Percentiles rank a stretch among this genome's conserved stretches.
phyloP scores from a whole-genome alignment of 202 grass and related monocot genomes.

The Carex sylvatica region DNA sequence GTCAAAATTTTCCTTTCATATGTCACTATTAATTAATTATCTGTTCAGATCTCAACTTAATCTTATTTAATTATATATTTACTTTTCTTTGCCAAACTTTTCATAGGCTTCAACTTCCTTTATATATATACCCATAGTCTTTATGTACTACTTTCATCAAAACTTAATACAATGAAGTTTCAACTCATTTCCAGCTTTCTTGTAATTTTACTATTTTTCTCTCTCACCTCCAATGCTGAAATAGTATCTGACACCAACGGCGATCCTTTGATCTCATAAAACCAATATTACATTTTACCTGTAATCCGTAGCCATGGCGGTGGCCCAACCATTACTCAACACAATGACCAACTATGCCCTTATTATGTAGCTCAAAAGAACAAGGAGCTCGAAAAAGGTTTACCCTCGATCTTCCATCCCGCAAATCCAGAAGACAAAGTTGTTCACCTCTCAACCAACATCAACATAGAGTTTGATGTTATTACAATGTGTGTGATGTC shows the following conservation, averaged over 20 bases:
- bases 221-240: conserved; percentile 12
- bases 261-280: conserved; percentile 30
- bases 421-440: neutral
- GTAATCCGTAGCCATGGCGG: conserved; percentile 30
- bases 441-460: conserved; percentile 42
- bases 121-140: neutral
- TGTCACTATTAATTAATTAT: too few relatives aligned
- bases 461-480: conserved; percentile 46
- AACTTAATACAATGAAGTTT: neutral
- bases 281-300: conserved; percentile 56
- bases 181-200: conserved; percentile 16
- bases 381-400: conserved; percentile 13
- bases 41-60: neutral
- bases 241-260: conserved; percentile 50
- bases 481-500: conserved; percentile 48
- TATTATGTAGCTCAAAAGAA: conserved; percentile 49
- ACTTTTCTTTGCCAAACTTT: too few relatives aligned
- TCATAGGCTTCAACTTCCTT: neutral
- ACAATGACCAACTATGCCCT: conserved; percentile 31
- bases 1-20: neutral
- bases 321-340: conserved; percentile 38
- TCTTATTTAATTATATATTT: neutral
- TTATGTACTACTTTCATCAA: neutral
- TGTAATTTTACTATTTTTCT: conserved; percentile 13
- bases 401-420: conserved; percentile 33